Evolutionary conservation across 2,329 filamentous ascomycete genomes (phyloP).

Genomic region (Aspergillus pseudoterreus): DNA sequence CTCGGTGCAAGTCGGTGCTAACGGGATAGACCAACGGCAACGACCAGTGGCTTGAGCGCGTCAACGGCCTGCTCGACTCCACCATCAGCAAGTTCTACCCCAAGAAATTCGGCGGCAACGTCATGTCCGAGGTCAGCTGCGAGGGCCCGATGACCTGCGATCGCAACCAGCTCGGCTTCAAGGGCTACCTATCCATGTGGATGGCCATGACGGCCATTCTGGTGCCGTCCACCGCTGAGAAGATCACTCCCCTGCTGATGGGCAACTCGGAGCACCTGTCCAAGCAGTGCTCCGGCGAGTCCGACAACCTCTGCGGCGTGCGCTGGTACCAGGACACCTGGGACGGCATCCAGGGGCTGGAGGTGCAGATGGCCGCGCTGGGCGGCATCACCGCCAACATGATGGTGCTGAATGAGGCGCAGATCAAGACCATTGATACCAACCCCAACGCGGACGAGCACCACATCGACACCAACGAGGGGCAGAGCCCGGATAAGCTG

Average conservation of each 20-base stretch:
- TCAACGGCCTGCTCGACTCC: conserved; percentile 54
- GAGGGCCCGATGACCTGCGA: conserved; percentile 60
- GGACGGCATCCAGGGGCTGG: conserved; percentile 3
- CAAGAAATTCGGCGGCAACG: conserved; percentile 41
- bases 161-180: conserved; percentile 66
- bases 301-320: conserved; percentile 5
- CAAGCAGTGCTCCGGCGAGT: conserved; percentile 54
- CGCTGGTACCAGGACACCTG: conserved; percentile 1
- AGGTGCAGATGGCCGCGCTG: conserved; percentile 8
- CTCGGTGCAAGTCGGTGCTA: no score
- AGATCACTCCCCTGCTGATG: conserved; percentile 55
- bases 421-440: conserved; percentile 3
- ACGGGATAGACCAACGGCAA: conserved; percentile 26
- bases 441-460: conserved; percentile 5
- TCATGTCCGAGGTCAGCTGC: conserved; percentile 65
- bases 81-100: conserved; percentile 48
- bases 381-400: conserved; percentile 6
- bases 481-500: background rate
- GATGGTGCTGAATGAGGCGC: conserved; percentile 3
- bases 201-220: conserved; percentile 57
- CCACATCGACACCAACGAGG: conserved; percentile 1
- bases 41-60: conserved; percentile 52
- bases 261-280: conserved; percentile 58
- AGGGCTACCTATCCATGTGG: conserved; percentile 65
- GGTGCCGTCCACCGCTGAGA: conserved; percentile 55